These are phyloP conservation scores for Colletotrichum theobromicola DNA, from an alignment of 2,329 filamentous ascomycete species.

Conservation along the genomic window DNA sequence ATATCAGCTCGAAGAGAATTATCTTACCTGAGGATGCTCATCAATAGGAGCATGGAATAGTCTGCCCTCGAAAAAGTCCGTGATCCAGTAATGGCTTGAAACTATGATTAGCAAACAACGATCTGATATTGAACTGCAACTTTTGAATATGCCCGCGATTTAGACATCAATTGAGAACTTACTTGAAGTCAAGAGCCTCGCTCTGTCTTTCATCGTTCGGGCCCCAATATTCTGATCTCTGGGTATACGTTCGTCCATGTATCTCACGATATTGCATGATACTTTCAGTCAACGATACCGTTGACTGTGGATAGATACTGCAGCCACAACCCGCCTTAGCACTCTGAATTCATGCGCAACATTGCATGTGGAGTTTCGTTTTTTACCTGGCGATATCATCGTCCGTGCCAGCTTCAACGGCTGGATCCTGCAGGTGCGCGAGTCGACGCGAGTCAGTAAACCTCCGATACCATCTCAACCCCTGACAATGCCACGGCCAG, in stretches of 20 bases:
- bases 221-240: not conserved
- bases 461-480: not conserved
- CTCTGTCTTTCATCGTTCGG: not conserved
- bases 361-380: not conserved
- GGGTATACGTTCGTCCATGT: not conserved
- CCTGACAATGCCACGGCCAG: not conserved
- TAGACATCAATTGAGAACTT: not conserved
- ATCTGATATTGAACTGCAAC: accelerated
- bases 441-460: not conserved
- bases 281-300: not conserved
- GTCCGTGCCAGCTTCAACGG: not conserved
- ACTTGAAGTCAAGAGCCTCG: not conserved
- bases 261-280: not conserved
- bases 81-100: not conserved
- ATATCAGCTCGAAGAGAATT: not conserved
- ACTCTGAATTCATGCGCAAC: not conserved
- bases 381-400: not conserved
- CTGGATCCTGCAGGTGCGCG: not conserved
- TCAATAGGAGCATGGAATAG: conserved; percentile 42
- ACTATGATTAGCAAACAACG: not conserved
- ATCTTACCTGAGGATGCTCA: conserved; percentile 23
- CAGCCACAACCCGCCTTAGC: not conserved
- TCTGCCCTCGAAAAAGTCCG: conserved; percentile 34
- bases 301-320: not conserved
- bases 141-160: not conserved